Conservation (phyloP, 1,284 basidiomycete genomes). For the Cryptococcus sp. region DNA sequence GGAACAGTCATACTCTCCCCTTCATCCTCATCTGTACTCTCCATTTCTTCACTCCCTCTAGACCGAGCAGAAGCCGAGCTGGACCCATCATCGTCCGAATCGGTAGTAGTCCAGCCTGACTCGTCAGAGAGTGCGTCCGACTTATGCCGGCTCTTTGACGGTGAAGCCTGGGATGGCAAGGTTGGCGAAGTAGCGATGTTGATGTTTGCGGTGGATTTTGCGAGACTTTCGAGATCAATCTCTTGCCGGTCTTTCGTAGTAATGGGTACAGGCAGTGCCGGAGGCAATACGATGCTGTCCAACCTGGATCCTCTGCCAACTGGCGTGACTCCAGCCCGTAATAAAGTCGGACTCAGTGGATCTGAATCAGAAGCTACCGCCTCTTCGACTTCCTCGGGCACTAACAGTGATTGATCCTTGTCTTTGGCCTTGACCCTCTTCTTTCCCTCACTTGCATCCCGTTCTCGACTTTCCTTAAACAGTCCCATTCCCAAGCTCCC, state of each 20-base stretch:
- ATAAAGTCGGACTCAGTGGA: not conserved
- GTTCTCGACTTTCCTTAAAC: conserved; percentile 41
- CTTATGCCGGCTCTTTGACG: too few species aligned
- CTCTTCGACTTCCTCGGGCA: conserved; percentile 6
- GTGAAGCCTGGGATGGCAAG: too few species aligned
- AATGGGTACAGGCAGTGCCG: too few species aligned
- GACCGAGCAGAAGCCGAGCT: not conserved
- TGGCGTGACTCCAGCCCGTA: too few species aligned
- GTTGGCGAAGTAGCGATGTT: conserved; percentile 4
- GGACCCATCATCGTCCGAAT: conserved; percentile 3
- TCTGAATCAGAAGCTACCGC: not conserved
- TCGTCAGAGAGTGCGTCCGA: not conserved
- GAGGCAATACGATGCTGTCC: too few species aligned
- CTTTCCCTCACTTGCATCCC: not conserved
- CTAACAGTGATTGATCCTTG: not conserved
- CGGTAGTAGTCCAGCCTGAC: conserved; percentile 20
- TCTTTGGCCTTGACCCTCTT: not conserved
- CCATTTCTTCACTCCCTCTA: conserved; percentile 7
- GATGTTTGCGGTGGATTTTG: not conserved
- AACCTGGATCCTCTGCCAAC: too few species aligned
- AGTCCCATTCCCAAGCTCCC: conserved; percentile 49
- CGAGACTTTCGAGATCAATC: too few species aligned
- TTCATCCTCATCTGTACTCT: conserved; percentile 13
- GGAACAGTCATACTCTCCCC: conserved; percentile 76
- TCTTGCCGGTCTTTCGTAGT: too few species aligned